Conservation (phyloP, 371 early-diverging fungal species). For the Catenaria anguillulae region DNA sequence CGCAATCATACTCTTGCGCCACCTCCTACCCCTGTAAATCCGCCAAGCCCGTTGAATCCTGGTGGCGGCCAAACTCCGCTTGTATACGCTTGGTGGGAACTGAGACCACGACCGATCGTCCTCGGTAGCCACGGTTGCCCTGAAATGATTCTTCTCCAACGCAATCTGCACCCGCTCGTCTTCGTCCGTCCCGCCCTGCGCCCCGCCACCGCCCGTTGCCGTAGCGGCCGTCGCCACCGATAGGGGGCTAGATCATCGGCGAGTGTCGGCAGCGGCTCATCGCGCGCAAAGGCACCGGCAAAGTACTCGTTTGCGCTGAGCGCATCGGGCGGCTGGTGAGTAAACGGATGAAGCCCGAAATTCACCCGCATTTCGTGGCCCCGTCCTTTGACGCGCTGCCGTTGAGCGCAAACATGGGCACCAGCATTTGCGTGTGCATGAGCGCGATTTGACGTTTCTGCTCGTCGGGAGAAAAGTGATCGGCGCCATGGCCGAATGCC, state of each 20-base stretch:
- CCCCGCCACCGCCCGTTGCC: background rate
- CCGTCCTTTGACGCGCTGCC: background rate
- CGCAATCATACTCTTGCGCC: constrained; percentile 20
- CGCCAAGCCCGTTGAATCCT: constrained; percentile 29
- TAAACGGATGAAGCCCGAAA: constrained; percentile 2
- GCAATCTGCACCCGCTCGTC: constrained; percentile 11
- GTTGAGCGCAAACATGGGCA: constrained; percentile 5
- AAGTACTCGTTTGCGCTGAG: background rate
- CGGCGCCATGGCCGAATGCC: constrained; percentile 25
- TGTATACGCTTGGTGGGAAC: constrained; percentile 32
- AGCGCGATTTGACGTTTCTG: constrained; percentile 17
- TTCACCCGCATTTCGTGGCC: constrained; percentile 4
- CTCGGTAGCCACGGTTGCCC: constrained; percentile 17
- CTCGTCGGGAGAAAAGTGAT: constrained; percentile 14
- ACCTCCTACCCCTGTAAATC: constrained; percentile 19
- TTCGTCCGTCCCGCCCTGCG: background rate
- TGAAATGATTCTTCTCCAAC: constrained; percentile 26
- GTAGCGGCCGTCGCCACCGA: background rate
- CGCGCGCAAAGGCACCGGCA: background rate
- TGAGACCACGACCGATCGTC: constrained; percentile 27
- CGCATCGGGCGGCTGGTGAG: background rate
- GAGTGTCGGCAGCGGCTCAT: background rate
- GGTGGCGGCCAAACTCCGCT: constrained; percentile 29
- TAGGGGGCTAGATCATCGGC: background rate
- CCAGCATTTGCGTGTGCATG: constrained; percentile 6